Conservation (phyloP, 169 alveolate genomes). For the Besnoitia besnoiti region DNA sequence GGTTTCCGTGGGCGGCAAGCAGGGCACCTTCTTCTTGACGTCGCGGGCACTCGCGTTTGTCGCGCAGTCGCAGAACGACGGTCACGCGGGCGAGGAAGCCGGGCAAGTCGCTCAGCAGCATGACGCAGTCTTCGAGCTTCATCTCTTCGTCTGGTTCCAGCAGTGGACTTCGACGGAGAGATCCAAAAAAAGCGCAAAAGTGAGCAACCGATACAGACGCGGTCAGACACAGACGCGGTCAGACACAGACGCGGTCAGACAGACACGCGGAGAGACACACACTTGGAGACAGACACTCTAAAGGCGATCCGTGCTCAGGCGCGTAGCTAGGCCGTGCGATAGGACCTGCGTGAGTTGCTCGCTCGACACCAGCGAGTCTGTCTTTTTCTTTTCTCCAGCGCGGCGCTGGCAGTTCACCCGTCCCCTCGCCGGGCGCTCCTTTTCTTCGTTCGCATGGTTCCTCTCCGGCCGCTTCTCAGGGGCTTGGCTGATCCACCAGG, state of each 20-base stretch:
- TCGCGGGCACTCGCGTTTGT: not conserved
- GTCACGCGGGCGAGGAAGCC: not conserved
- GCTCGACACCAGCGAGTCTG: no score
- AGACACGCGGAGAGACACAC: no score
- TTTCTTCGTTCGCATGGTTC: not conserved
- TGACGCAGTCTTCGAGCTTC: not conserved
- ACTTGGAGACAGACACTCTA: no score
- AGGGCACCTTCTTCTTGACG: not conserved
- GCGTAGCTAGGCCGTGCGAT: no score
- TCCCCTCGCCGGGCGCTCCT: not conserved
- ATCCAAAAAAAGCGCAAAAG: conserved; percentile 59
- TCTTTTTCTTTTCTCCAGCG: not conserved
- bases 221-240: not conserved
- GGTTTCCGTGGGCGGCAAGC: not conserved
- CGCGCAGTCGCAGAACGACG: not conserved
- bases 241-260: no score
- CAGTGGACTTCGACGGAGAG: conserved; percentile 60
- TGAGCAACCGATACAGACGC: no score
- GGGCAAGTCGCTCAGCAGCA: no score
- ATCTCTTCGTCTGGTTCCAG: conserved; percentile 41
- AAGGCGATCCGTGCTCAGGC: no score
- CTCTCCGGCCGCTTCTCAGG: no score
- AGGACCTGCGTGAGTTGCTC: no score
- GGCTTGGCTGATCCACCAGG: no score
- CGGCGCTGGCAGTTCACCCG: not conserved